Percentiles rank a stretch among this genome's conserved stretches.
phyloP scores from a whole-genome alignment of 148 eudicot species.

The Heliamphora exappendiculata region DNA sequence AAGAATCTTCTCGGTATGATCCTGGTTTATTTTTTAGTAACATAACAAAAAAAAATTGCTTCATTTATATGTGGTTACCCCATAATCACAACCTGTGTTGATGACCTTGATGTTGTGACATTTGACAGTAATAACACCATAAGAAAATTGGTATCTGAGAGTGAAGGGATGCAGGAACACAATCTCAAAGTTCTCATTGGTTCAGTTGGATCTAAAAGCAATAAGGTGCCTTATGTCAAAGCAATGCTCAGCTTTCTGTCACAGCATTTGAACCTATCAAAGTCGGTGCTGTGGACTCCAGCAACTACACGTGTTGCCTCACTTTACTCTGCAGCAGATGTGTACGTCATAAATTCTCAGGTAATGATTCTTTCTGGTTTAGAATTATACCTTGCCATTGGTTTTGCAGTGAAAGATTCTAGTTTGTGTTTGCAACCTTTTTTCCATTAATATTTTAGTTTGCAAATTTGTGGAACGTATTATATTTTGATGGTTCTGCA shows the following conservation, averaged over 20 bases:
- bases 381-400: not conserved
- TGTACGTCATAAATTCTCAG: conserved; percentile 86
- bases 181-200: conserved; percentile 78
- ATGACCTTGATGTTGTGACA: not conserved
- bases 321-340: conserved; percentile 96
- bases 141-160: conserved; percentile 23
- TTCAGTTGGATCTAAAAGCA: conserved; percentile 96
- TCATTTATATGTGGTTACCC: not conserved
- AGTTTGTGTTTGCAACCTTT: not conserved
- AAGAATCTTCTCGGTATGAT: conserved; percentile 25
- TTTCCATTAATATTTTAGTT: not conserved
- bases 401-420: not conserved
- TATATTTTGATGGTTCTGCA: not conserved
- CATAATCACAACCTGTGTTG: not conserved
- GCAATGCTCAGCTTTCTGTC: conserved; percentile 55
- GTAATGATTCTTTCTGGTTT: conserved; percentile 21
- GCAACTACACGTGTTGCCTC: conserved; percentile 89
- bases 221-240: conserved; percentile 77
- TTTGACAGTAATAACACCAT: conserved; percentile 10
- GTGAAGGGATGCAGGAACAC: conserved; percentile 27
- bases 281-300: conserved; percentile 82
- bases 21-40: conserved; percentile 7
- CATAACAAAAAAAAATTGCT: not conserved
- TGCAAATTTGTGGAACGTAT: not conserved
- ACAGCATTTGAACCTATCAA: conserved; percentile 55